Base-by-base conservation (phyloP, 2,329 filamentous ascomycete species). In the Verticillium tricorpus region DNA sequence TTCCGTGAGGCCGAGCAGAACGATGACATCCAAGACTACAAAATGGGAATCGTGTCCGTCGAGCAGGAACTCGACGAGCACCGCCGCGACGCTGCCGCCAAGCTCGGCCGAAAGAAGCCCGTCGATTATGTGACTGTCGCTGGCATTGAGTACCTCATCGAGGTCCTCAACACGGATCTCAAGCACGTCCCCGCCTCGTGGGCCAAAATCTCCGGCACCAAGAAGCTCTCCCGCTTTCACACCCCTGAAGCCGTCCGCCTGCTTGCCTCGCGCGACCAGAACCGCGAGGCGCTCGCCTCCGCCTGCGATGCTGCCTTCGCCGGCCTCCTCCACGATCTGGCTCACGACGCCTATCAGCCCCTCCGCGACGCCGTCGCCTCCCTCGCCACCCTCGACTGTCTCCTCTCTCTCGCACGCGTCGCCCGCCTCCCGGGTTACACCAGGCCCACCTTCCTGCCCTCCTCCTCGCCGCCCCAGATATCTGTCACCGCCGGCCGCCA, bases 171-270 rank as follows among this genome's bases (percentile, higher is more conserved):
- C 74, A 75, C 83, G 1, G 86, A 92, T 60, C 83, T 97, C 63
- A 95, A 93, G 72, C 87, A 89, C 62, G 92, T 99, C 0, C 95
- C 95, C 0, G 94, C 95, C 4, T 96, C 92, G 0, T 99, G 95
- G 95, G 83, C 85, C 66, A 98, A 99, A 76, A 91, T 98, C 69
- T 96, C 90, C 62, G 93, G 94, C 58, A 99, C 95, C 7, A 98
- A 98, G 75, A 92, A 92, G 69, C 79, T 93, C 5, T 93, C 92
- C 0, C 89, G 95, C 62, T 99, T 98, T 74, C 95, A 99, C 76
- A 95, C 95, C 0, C 95, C 95, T 5, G 90, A 96, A 68, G 92
- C 97, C 28, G 83, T 96, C 57, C 86, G 87, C 64, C 83, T 97
- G 68, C 85, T 97, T 19, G 87, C 88, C 52, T 93, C 97, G 76